Evolutionary conservation across 306 rosid genomes (phyloP).

Genomic region (Vigna radiata): DNA sequence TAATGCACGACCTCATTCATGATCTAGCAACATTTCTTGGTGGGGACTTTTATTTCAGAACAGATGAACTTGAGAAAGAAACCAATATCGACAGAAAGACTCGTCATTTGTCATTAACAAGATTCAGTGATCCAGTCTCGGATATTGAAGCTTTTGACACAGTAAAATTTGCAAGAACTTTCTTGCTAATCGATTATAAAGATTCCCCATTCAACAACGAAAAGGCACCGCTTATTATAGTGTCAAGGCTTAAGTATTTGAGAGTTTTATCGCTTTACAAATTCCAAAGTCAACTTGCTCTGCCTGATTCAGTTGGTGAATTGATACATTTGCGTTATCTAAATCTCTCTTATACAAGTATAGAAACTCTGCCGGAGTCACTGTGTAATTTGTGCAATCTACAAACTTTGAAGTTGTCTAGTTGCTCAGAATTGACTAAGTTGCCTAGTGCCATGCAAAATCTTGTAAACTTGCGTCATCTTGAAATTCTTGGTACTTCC

Average conservation of each 20-base stretch:
- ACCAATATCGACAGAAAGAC: background rate
- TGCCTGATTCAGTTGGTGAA: background rate
- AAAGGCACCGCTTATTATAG: background rate
- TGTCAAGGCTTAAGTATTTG: background rate
- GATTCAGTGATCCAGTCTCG: background rate
- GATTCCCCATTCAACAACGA: background rate
- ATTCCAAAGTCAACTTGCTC: background rate
- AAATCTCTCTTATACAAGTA: no score
- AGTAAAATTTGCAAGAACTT: background rate
- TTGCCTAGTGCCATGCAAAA: no score
- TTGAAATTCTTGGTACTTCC: fast-evolving
- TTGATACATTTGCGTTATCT: no score
- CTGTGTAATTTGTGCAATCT: no score
- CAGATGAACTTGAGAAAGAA: background rate
- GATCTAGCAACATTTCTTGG: no score
- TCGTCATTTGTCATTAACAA: background rate
- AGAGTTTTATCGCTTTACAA: background rate
- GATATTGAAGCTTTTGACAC: background rate
- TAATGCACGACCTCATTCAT: background rate
- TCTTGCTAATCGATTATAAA: background rate
- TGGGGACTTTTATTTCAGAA: no score
- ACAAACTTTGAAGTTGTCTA: no score
- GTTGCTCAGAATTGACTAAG: no score
- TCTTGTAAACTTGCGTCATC: no score
- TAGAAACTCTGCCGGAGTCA: no score